Base-by-base conservation (phyloP, 768 basidiomycete species). In the Scleroderma citrinum region DNA sequence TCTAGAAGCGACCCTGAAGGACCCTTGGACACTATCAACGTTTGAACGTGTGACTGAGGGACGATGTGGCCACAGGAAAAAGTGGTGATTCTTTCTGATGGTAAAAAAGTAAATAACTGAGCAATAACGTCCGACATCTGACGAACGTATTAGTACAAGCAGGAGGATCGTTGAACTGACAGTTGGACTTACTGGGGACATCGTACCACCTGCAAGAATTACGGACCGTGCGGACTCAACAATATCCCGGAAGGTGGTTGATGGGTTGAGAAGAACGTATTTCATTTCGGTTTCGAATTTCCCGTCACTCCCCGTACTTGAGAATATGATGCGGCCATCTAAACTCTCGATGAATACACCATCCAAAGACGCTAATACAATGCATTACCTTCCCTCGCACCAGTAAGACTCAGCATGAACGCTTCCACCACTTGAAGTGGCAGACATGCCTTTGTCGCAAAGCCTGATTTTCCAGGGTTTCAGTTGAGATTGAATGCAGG, bases 61-160 rank as follows among this genome's bases (percentile, higher is more conserved):
- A 97, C 87, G 51, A 99, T 85, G 62, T 99, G 95, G 0, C 87
- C 85, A 65, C 95, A 99, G 0, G 91, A 89, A 60, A 96, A 92
- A 17, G 77, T 86, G 7, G 80, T 69, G n/a, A 97, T 65, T 32
- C 78, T 78, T 30, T 82, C 77, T 1, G 68, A 35, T 1, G 82
- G 71, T 2, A 95, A 60, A 53, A 76, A 71, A 0, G 82, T 72
- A 57, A 99, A 91, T 6, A 98, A 72, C 57, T 97, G 93, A 44
- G 74, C 73, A 19, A 82, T 69, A 14, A 97, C 80, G 64, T 96
- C 93, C n/a, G 85, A 82, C 44, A 95, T 87, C 93, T 96, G 7
- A 58, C 29, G 12, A 24, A 37, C 41, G 20, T 19, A 37, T 54
- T 36, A 57, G 50, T 26, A 46, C 41, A 12, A n/a, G 34, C 12